Conservation (phyloP, 768 basidiomycete species). For the Royoungia palumana region DNA sequence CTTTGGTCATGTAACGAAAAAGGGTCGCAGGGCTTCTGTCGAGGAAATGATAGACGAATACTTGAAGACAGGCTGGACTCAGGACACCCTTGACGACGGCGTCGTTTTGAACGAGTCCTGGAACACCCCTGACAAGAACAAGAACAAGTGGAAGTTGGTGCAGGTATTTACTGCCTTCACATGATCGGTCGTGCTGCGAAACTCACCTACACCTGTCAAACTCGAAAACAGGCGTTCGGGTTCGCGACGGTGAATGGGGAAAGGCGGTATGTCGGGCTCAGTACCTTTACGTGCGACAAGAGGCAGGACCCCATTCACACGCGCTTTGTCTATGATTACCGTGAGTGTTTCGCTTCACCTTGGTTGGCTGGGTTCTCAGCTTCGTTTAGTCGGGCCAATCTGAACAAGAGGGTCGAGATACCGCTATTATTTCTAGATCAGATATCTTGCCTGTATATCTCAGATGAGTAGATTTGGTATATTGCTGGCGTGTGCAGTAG, state of each 20-base stretch:
- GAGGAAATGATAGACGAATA: conserved; percentile 45
- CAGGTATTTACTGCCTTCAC: conserved; percentile 43
- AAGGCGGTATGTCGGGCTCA: conserved; percentile 56
- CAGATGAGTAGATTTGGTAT: no score
- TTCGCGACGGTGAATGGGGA: conserved; percentile 56
- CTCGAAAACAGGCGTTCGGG: conserved; percentile 49
- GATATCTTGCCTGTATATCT: no score
- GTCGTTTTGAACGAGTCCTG: conserved; percentile 38
- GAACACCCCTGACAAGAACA: conserved; percentile 63
- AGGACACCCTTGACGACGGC: conserved; percentile 35
- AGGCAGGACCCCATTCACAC: conserved; percentile 52
- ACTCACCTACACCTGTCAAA: neutral
- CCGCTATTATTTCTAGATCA: no score
- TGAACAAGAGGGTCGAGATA: conserved; percentile 2
- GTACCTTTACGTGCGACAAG: conserved; percentile 60
- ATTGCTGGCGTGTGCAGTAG: no score
- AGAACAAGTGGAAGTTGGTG: conserved; percentile 56
- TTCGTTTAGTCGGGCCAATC: conserved; percentile 12
- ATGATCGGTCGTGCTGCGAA: neutral
- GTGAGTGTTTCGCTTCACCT: conserved; percentile 38
- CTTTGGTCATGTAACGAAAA: conserved; percentile 58
- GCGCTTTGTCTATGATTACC: conserved; percentile 63
- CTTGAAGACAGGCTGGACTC: conserved; percentile 42
- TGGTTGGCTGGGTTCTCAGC: conserved; percentile 12
- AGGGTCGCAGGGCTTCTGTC: conserved; percentile 49